Base-by-base conservation (phyloP, 805 yeast species). In the Komagataella phaffii region DNA sequence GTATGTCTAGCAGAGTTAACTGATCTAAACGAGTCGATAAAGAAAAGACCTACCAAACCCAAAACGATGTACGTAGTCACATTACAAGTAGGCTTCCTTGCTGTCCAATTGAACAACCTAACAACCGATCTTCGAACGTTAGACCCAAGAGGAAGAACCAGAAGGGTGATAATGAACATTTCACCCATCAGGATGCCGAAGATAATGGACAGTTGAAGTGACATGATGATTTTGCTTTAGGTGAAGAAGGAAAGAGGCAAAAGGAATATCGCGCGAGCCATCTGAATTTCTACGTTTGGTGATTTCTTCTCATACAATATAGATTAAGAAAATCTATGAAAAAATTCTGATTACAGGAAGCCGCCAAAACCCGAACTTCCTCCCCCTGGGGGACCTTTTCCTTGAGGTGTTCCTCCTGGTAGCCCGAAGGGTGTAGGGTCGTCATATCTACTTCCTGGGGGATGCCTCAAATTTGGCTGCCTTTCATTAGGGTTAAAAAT, bases 101-200 rank as follows among this genome's bases (percentile, higher is more conserved):
- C 59, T 30, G 70, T 55, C 3, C 55, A 48, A 45, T 66, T 64
- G 24, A 68, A 59, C 6, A 62, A 46, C 17, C 63, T 56, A 21
- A 75, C 70, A 21, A 75, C 58, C n/a, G 60, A 66, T 23, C 58
- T 55, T 49, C 78, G 67, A 17, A 77, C 49, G 5, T 61, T 57
- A 49, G 67, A 69, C 3, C 83, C 83, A 55, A 77, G 62, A 17
- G 83, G 83, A 57, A 75, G 58, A 30, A 77, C 71, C 46, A 76
- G 55, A 3, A 75, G 50, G 7, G 74, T 60, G 46, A 76, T 62
- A 8, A 69, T 52, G 1, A 61, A 58, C 77, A 76, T 73, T 57
- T 78, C 77, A n/a, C 59, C 58, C 24, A 74, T 59, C 55, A 77
- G 64, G 14, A 69, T 59, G 54, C 69, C 64, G 57, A 78, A 78